Base-by-base conservation (phyloP, 1,139 yeast genomes). In the Saccharomyces pastorianus region DNA sequence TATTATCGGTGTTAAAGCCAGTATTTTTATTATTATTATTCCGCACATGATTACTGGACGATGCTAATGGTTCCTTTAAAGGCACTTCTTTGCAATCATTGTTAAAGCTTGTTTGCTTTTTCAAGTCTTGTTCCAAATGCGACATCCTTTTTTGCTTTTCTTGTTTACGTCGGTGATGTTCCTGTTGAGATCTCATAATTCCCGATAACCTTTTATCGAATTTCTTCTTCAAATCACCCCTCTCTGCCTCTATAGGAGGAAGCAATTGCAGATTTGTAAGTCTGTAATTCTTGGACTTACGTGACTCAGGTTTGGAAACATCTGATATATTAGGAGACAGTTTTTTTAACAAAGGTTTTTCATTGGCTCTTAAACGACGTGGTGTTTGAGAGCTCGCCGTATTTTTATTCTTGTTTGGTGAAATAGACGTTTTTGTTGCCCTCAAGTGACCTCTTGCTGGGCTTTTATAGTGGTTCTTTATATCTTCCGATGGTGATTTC, bases 111-210 rank as follows among this genome's bases (percentile, higher is more conserved):
- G 64, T 59, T 48, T 64, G 51, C 47, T 60, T 60, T 47, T 58
- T 59, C 11, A 52, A 46, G n/a, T 64, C 69, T n/a, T 61, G 63
- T 26, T 64, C 68, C 20, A 64, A 47, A 32, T 64, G 65, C 1
- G 69, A 62, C 51, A 59, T 62, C 28, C 66, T 59, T 52, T 64
- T 63, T 48, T 64, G 64, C 26, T 62, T 63, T 25, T 63, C 63
- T 44, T 58, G 62, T 48, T 63, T 60, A 46, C 61, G 58, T 29
- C 62, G 57, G 27, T 60, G 62, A 48, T 63, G 68, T 49, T 66
- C 66, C 51, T 65, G 68, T 54, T 67, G 71, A 27, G 65, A 63
- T 48, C 69, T 59, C 59, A 65, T 62, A 3, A 67, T 69, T 38
- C 65, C 70, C 17, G 70, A 64, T 44, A 67, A 53, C 44, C 71